phyloP scores from a whole-genome alignment of 2,329 filamentous ascomycete species.

The Xylaria multiplex region DNA sequence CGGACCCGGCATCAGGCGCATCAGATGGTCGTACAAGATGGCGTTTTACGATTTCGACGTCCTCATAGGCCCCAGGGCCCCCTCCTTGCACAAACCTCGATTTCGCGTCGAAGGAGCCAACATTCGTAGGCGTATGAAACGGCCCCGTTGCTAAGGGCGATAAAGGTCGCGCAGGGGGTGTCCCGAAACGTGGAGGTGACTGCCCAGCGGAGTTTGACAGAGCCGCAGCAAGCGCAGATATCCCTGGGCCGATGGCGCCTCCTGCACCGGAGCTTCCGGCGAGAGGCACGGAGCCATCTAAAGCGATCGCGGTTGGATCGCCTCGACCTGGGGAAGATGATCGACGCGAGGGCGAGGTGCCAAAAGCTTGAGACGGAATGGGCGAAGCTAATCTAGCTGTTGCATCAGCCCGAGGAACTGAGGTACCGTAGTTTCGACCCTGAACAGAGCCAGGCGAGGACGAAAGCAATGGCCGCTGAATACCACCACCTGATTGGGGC shows the following conservation, averaged over 20 bases:
- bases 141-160: constrained; percentile 66
- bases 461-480: constrained; percentile 55
- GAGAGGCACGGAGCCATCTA: constrained; percentile 68
- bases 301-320: constrained; percentile 47
- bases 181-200: constrained; percentile 76
- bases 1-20: constrained; percentile 54
- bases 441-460: constrained; percentile 61
- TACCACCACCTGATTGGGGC: constrained; percentile 45
- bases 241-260: constrained; percentile 74
- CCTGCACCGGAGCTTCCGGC: constrained; percentile 70
- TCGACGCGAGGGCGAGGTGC: constrained; percentile 58
- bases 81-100: constrained; percentile 58
- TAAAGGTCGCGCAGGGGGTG: constrained; percentile 66
- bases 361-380: constrained; percentile 59
- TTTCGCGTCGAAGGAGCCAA: constrained; percentile 85
- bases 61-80: constrained; percentile 75
- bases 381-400: constrained; percentile 71
- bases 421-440: constrained; percentile 60
- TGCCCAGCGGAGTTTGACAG: constrained; percentile 78
- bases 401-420: constrained; percentile 66
- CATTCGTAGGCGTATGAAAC: constrained; percentile 71
- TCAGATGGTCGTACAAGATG: constrained; percentile 81
- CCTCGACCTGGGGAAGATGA: constrained; percentile 61
- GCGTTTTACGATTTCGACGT: constrained; percentile 89
- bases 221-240: constrained; percentile 90